Percentiles rank a stretch among this genome's conserved stretches.
phyloP scores from a whole-genome alignment of 768 basidiomycete species.

The Auriculariales sp. region DNA sequence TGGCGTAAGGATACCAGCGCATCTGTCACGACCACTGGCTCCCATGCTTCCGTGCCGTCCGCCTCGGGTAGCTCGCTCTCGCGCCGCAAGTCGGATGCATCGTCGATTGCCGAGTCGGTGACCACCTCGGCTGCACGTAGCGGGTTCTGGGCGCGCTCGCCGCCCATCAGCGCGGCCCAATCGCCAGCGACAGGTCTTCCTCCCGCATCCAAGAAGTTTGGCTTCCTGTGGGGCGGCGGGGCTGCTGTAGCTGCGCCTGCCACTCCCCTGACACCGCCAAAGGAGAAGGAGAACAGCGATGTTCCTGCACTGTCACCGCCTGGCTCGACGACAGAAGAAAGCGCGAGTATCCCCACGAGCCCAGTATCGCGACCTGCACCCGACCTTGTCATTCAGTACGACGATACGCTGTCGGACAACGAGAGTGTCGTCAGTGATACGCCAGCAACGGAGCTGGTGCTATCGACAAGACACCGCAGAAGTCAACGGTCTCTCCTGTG shows the following conservation, averaged over 20 bases:
- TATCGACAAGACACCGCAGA: too few relatives aligned
- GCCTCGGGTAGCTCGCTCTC: constrained; percentile 4
- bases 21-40: neutral
- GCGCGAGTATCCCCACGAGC: neutral
- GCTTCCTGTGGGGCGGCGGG: constrained; percentile 1
- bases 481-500: too few relatives aligned
- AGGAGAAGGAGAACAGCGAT: neutral
- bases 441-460: too few relatives aligned
- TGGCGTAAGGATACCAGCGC: constrained; percentile 6
- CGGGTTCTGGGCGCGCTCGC: constrained; percentile 3
- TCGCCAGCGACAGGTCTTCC: neutral
- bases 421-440: too few relatives aligned
- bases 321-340: neutral
- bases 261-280: neutral
- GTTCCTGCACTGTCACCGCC: neutral
- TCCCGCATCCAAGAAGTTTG: neutral
- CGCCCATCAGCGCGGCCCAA: neutral
- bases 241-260: neutral
- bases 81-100: neutral
- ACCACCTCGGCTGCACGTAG: neutral
- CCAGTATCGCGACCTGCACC: neutral
- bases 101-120: neutral
- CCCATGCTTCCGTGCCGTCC: constrained; percentile 1
- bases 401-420: neutral
- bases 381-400: neutral